These are phyloP conservation scores for Cyclotella baltica DNA, from an alignment of 108 stramenopile genomes.

Conservation along the genomic window DNA sequence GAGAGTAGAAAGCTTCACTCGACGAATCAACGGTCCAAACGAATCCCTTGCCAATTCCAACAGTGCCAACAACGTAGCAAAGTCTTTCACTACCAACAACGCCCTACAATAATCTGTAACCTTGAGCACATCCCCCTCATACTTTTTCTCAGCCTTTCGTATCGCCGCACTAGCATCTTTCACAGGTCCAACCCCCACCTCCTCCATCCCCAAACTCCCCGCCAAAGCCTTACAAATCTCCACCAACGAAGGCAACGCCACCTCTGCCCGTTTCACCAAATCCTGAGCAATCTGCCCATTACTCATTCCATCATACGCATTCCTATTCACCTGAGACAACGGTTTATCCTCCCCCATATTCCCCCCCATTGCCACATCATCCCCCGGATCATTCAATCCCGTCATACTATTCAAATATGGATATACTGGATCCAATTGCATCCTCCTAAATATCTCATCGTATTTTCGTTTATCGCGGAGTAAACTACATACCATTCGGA, in stretches of 20 bases:
- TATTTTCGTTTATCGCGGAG: slow-evolving; percentile 83
- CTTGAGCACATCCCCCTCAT: slow-evolving; percentile 83
- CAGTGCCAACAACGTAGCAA: slow-evolving; percentile 81
- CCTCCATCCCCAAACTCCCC: slow-evolving; percentile 83
- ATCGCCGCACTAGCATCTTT: slow-evolving; percentile 81
- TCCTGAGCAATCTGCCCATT: slow-evolving; percentile 63
- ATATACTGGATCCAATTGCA: slow-evolving; percentile 86
- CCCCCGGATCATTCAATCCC: slow-evolving; percentile 83
- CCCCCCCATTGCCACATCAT: slow-evolving; percentile 60
- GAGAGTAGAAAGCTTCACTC: slow-evolving; percentile 82
- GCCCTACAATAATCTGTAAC: slow-evolving; percentile 88
- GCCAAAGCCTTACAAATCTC: slow-evolving; percentile 91
- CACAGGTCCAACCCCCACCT: slow-evolving; percentile 84
- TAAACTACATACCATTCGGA: slow-evolving; percentile 84
- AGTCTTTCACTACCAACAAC: slow-evolving; percentile 85
- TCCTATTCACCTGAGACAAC: slow-evolving; percentile 68
- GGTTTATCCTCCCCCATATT: slow-evolving; percentile 75
- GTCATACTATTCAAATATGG: slow-evolving; percentile 86
- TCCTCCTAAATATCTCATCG: slow-evolving; percentile 79
- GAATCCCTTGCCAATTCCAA: slow-evolving; percentile 85
- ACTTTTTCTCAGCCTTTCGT: slow-evolving; percentile 87
- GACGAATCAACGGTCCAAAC: slow-evolving; percentile 86
- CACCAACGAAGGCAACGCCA: slow-evolving; percentile 71
- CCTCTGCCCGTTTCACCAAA: slow-evolving; percentile 69
- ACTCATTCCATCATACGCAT: slow-evolving; percentile 68